phyloP scores from a whole-genome alignment of 768 basidiomycete species.

The Russula sp. region DNA sequence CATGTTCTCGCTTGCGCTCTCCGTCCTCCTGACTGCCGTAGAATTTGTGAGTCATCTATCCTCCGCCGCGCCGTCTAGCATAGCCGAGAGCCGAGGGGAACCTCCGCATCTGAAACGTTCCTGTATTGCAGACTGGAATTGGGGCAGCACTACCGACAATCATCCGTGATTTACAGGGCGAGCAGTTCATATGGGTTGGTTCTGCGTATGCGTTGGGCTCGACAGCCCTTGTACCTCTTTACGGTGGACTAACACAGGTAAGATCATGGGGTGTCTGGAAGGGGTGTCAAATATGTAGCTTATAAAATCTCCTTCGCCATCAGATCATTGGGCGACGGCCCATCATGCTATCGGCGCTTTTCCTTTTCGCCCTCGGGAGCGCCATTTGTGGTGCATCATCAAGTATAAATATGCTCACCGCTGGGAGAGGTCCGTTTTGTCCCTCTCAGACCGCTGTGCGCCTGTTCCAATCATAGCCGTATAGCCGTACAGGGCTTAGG shows the following conservation, averaged over 20 bases:
- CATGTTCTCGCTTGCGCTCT: no score
- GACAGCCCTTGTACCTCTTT: slow-evolving; percentile 26
- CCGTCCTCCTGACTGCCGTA: no score
- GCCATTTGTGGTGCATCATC: slow-evolving; percentile 30
- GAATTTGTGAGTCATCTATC: no score
- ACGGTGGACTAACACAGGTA: slow-evolving; percentile 24
- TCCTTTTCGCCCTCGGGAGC: slow-evolving; percentile 28
- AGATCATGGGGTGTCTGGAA: background rate
- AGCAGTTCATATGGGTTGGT: slow-evolving; percentile 23
- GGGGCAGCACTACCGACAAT: slow-evolving; percentile 29
- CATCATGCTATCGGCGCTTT: slow-evolving; percentile 23
- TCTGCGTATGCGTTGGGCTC: slow-evolving; percentile 24
- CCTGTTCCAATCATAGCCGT: background rate
- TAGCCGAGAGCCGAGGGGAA: no score
- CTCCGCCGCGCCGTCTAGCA: no score
- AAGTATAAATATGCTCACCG: slow-evolving; percentile 30
- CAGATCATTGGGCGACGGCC: slow-evolving; percentile 29
- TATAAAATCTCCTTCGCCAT: background rate
- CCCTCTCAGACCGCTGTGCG: background rate
- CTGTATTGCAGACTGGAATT: slow-evolving; percentile 7
- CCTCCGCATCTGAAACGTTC: background rate
- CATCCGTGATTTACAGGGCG: slow-evolving; percentile 24
- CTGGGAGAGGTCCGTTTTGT: slow-evolving; percentile 24
- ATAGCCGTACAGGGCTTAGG: slow-evolving; percentile 27
- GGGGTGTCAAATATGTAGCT: background rate